Evolutionary conservation across 176 grass and related monocot species (phyloP), one percentile per base, ranked within the genome.

Genomic region (Aegilops umbellulata): DNA sequence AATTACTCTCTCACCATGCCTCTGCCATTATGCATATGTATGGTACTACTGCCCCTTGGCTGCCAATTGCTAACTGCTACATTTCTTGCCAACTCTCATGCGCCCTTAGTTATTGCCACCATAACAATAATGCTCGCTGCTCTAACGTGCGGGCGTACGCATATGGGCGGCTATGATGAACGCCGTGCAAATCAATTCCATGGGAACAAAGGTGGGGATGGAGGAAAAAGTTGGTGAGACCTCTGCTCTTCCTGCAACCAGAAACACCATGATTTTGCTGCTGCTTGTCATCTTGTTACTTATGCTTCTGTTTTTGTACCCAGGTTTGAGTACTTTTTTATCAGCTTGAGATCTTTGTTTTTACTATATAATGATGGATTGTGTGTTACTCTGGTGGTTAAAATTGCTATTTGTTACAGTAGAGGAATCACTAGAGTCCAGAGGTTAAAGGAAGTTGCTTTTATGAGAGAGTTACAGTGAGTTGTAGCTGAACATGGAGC

Each of bases 41-140:
- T 60, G 67, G 51, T 73, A 73, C 81, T 38, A 60, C 63, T 5
- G 74, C 20, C 61, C 36, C 34, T 77, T 76, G 49, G 49, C 49
- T 53, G 68, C 23, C 76, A 80, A 84, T 84, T 17, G 46, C 65
- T 38, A 67, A 68, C 74, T 38, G 16, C 74, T 38, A n/a, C 25
- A 46, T 83, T 24, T 41, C 46, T 46, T 46, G 80, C 67, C 86
- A 79, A 25, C 75, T 47, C 69, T 77, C 87, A 53, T 84, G 65
- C 22, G 64, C 39, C 74, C 35, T 32, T 25, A 83, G 34, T 86
- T 32, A 82, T 85, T 69, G 77, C 77, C n/a, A 80, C 78, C 76
- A 65, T 80, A 84, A 89, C 84, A 49, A 65, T 80, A 89, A 89
- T 89, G 60, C 25, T 60, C 42, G 60, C 47, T 24, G 60, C 47